Percentiles rank a stretch among this genome's conserved stretches.
These are phyloP conservation scores for Parietichytrium sp. DNA, from an alignment of 108 stramenopile genomes.

Conservation along the genomic window DNA sequence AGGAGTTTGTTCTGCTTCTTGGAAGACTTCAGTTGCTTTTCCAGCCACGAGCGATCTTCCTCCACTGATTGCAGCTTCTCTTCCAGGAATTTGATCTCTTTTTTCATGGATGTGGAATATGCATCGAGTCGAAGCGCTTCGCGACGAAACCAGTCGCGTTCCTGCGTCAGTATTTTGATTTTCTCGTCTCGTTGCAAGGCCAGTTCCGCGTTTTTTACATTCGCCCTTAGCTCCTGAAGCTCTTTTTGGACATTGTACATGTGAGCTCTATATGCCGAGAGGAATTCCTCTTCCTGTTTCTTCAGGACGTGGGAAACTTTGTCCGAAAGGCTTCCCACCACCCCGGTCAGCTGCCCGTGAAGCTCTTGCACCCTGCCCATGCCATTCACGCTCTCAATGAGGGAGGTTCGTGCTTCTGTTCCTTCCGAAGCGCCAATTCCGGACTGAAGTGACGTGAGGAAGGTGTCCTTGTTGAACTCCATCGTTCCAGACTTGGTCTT, in stretches of 20 bases:
- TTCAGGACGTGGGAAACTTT: slow-evolving; percentile 47
- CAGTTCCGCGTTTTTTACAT: slow-evolving; percentile 51
- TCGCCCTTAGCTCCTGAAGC: slow-evolving; percentile 49
- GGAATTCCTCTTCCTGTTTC: slow-evolving; percentile 61
- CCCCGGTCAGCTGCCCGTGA: slow-evolving; percentile 48
- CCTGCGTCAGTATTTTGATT: slow-evolving; percentile 48
- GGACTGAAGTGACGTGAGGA: slow-evolving; percentile 28
- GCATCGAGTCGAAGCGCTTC: slow-evolving; percentile 60
- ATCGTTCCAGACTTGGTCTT: no score
- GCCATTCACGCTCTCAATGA: not conserved
- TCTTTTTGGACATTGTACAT: slow-evolving; percentile 65
- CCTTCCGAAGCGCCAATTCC: not conserved
- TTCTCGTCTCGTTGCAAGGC: slow-evolving; percentile 53
- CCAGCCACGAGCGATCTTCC: slow-evolving; percentile 57
- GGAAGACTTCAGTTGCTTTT: slow-evolving; percentile 59
- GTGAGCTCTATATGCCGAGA: slow-evolving; percentile 62
- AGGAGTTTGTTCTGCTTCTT: slow-evolving; percentile 60
- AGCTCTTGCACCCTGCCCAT: slow-evolving; percentile 57
- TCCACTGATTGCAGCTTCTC: slow-evolving; percentile 53
- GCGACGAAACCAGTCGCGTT: slow-evolving; percentile 61
- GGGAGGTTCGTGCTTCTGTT: not conserved
- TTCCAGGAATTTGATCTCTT: slow-evolving; percentile 51
- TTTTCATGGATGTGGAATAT: slow-evolving; percentile 52
- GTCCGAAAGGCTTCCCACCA: slow-evolving; percentile 52
- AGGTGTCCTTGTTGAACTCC: slow-evolving; percentile 9